Evolutionary conservation across 768 basidiomycete genomes (phyloP).

Genomic region (Suillus fuscotomentosus): DNA sequence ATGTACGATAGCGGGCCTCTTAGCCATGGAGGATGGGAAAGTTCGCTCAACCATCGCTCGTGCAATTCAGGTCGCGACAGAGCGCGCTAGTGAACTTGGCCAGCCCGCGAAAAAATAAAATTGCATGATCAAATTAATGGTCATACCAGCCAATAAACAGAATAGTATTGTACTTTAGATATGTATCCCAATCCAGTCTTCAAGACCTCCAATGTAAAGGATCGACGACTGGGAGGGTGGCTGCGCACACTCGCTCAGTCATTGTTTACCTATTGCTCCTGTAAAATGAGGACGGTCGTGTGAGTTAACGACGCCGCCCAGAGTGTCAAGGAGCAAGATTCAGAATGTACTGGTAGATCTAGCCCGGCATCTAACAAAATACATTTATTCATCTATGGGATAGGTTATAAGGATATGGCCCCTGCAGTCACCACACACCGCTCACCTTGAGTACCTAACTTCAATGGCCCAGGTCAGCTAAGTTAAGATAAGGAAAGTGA

Average conservation of each 20-base stretch:
- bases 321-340: conserved; percentile 88
- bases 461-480: not conserved
- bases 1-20: conserved; percentile 95
- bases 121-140: not conserved
- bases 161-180: not conserved
- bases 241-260: conserved; percentile 23
- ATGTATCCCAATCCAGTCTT: conserved; percentile 36
- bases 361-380: not conserved
- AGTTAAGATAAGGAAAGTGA: not conserved
- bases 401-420: not conserved
- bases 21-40: conserved; percentile 91
- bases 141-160: not conserved
- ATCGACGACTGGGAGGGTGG: conserved; percentile 36
- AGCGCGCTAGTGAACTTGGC: conserved; percentile 83
- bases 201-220: conserved; percentile 30
- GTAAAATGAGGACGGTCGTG: conserved; percentile 95
- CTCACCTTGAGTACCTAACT: conserved; percentile 15
- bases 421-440: not conserved
- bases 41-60: conserved; percentile 94
- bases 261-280: conserved; percentile 66
- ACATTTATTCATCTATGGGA: not conserved
- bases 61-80: conserved; percentile 91
- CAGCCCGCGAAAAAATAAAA: conserved; percentile 57
- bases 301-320: conserved; percentile 72
- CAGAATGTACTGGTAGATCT: not conserved